phyloP scores from a whole-genome alignment of 2,329 filamentous ascomycete species.

The Graphilbum fragrans region DNA sequence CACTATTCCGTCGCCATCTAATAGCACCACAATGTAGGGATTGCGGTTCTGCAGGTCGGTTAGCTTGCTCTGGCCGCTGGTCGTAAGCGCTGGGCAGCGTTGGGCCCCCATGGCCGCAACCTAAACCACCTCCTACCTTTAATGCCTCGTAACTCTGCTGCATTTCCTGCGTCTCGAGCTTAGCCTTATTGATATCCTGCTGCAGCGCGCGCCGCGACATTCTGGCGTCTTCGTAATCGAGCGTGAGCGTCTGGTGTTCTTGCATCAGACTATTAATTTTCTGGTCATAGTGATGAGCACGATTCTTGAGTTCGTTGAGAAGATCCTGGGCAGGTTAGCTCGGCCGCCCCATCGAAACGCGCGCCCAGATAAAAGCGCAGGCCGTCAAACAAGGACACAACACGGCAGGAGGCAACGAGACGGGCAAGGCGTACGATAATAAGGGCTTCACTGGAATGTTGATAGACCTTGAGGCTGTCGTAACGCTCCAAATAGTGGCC shows the following conservation, averaged over 20 bases:
- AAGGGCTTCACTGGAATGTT: too few relatives aligned
- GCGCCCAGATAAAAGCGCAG: too few relatives aligned
- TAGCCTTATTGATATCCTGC: constrained; percentile 28
- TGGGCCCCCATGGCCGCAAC: too few relatives aligned
- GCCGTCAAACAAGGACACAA: too few relatives aligned
- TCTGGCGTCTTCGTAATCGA: constrained; percentile 39
- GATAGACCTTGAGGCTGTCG: too few relatives aligned
- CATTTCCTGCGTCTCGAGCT: constrained; percentile 21
- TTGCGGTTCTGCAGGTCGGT: constrained; percentile 33
- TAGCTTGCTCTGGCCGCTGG: background rate
- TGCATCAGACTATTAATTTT: constrained; percentile 2
- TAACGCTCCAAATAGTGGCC: too few relatives aligned
- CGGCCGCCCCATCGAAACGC: too few relatives aligned
- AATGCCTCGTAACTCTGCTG: background rate
- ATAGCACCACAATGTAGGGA: constrained; percentile 46
- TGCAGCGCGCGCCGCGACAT: constrained; percentile 37
- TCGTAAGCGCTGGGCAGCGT: background rate
- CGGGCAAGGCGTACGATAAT: too few relatives aligned
- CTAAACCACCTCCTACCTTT: background rate
- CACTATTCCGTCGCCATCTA: constrained; percentile 52
- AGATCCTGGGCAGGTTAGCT: too few relatives aligned
- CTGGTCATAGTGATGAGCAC: background rate
- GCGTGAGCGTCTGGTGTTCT: constrained; percentile 28
- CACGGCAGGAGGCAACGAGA: too few relatives aligned
- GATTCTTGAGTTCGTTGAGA: too few relatives aligned